Evolutionary conservation across 2,329 filamentous ascomycete species (phyloP), one percentile per base, ranked within the genome.

Genomic region (Xylaria sp.): DNA sequence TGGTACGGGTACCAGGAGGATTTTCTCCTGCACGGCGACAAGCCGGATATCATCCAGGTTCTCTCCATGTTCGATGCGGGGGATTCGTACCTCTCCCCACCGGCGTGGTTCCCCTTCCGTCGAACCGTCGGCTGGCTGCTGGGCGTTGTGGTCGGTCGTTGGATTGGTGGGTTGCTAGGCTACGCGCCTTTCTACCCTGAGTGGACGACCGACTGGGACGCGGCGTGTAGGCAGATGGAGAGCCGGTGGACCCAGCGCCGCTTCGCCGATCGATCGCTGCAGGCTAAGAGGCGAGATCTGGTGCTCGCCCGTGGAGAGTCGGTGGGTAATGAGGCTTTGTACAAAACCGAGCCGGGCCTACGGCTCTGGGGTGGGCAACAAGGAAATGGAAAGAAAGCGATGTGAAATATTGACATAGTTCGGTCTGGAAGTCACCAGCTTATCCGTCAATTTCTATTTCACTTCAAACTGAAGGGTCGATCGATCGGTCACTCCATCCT

Each of bases 141-240:
- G 2, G 67, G 70, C 15, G 62, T 77, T 4, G 53, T 73, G 4
- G 15, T 77, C 4, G 75, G 75, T 4, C 65, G 75, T 25, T 77
- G 74, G 72, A 55, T 77, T 17, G 75, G 75, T 15, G 71, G 72
- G 2, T 33, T 77, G 37, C 63, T 77, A 13, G 76, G 75, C 4
- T 77, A 77, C 62, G 68, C 74, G 63, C 76, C 76, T 0, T 77
- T 72, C 58, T 73, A 71, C 64, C 64, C 52, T 10, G 69, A 77
- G 63, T 78, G 72, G 64, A 76, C 71, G 0, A 72, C 70, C 3
- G 75, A 78, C 41, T 78, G 75, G 75, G 73, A 74, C 21, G 52
- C 52, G 9, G 74, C 75, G 1, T 68, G 68, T 33, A 35, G 58
- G 19, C 70, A 72, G 64, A 76, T 76, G 75, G 48, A 67, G 29